A percentile compares a stretch with the other conserved stretches of the same genome.
Evolutionary conservation across 202 grass and related monocot species (phyloP).

Genomic region (Tripidium arundinaceum): DNA sequence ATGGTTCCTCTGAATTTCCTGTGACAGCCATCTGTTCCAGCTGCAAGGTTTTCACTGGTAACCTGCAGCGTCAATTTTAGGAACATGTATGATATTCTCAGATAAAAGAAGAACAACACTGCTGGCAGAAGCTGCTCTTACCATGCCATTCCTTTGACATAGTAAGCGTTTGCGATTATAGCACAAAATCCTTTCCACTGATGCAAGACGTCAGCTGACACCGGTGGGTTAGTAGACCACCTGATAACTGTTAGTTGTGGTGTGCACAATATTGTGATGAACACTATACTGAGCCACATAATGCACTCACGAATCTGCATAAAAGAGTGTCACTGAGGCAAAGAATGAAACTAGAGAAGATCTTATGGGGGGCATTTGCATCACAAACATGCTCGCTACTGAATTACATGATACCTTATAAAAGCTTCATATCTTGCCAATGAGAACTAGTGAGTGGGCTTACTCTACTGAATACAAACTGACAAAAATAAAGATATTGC

Average conservation of each 20-base stretch:
- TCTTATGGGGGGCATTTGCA: neutral
- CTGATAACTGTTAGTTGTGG: conserved; percentile 84
- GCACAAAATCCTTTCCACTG: conserved; percentile 99
- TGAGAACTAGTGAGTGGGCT: conserved; percentile 18
- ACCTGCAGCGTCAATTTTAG: conserved; percentile 46
- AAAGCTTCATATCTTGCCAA: conserved; percentile 24
- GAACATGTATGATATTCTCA: neutral
- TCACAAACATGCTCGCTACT: neutral
- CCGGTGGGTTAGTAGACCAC: conserved; percentile 75
- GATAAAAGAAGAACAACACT: neutral
- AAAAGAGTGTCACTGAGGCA: neutral
- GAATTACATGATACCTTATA: conserved; percentile 20
- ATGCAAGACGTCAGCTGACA: conserved; percentile 72
- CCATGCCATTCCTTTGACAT: conserved; percentile 97
- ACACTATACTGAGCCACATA: conserved; percentile 90
- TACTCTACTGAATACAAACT: conserved; percentile 11
- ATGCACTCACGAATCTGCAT: conserved; percentile 73
- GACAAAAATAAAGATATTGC: neutral
- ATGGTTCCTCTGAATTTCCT: conserved; percentile 76
- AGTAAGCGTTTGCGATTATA: conserved; percentile 90
- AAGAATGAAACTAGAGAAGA: neutral
- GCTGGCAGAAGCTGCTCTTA: neutral
- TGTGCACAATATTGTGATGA: conserved; percentile 92
- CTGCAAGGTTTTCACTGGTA: conserved; percentile 92
- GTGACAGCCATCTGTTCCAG: conserved; percentile 89